Percentiles rank a stretch among this genome's conserved stretches.
phyloP scores from a whole-genome alignment of 202 grass and related monocot species.

The Carex arenaria region DNA sequence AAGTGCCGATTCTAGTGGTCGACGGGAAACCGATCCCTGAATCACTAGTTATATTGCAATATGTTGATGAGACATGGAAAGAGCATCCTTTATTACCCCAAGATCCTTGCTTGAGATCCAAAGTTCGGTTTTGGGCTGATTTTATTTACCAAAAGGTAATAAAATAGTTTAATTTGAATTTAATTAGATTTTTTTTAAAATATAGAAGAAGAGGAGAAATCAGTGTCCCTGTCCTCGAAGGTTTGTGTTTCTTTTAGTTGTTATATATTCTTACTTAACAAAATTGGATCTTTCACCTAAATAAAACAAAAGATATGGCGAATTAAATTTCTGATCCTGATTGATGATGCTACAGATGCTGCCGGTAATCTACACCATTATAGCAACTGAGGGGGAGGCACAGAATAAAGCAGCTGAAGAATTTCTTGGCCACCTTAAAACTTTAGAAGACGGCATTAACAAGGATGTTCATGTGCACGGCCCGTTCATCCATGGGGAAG shows the following conservation, averaged over 20 bases:
- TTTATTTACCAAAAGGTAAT: constrained; percentile 29
- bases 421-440: background rate
- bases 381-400: background rate
- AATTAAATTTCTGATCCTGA: background rate
- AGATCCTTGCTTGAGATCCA: constrained; percentile 17
- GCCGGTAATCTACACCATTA: background rate
- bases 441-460: background rate
- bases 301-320: background rate
- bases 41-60: constrained; percentile 48
- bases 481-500: background rate
- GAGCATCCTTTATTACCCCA: constrained; percentile 18
- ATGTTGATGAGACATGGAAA: constrained; percentile 20
- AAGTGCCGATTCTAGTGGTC: constrained; percentile 44
- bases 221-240: too few species aligned
- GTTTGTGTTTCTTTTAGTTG: background rate
- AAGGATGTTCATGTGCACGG: background rate
- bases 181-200: too few species aligned
- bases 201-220: too few species aligned
- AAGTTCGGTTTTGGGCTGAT: constrained; percentile 31
- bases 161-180: too few species aligned
- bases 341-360: background rate
- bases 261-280: background rate
- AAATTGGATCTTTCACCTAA: background rate
- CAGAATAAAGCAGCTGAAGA: constrained; percentile 12
- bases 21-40: constrained; percentile 40